These are phyloP conservation scores for Gentiana macrophylla DNA, from an alignment of 257 asterid genomes.

Conservation along the genomic window DNA sequence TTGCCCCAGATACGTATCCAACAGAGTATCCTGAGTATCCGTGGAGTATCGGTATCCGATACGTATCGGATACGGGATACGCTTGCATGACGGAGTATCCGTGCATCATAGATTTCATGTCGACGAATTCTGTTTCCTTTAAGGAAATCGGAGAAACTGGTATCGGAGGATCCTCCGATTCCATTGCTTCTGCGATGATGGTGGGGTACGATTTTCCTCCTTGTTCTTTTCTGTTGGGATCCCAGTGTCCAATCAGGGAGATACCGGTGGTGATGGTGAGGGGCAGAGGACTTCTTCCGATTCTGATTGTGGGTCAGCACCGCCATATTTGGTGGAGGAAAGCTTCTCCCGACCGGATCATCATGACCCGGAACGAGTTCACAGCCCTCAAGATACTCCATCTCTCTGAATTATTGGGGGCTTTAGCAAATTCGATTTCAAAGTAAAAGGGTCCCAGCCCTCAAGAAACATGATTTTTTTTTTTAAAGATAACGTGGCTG, in stretches of 20 bases:
- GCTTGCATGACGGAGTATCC: too few relatives aligned
- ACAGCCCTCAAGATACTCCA: slow-evolving; percentile 69
- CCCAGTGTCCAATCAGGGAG: slow-evolving; percentile 10
- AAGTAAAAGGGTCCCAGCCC: too few relatives aligned
- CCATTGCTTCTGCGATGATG: neutral
- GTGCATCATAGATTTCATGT: slow-evolving; percentile 32
- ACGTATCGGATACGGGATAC: too few relatives aligned
- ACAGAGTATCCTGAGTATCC: too few relatives aligned
- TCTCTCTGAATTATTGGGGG: neutral
- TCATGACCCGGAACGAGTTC: slow-evolving; percentile 57
- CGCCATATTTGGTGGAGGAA: slow-evolving; percentile 30
- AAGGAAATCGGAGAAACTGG: slow-evolving; percentile 55
- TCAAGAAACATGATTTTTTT: too few relatives aligned
- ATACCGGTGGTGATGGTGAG: slow-evolving; percentile 18
- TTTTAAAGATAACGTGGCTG: too few relatives aligned
- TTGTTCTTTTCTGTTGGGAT: slow-evolving; percentile 3
- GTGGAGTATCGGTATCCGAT: too few relatives aligned
- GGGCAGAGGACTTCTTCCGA: slow-evolving; percentile 45
- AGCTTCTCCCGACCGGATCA: slow-evolving; percentile 25
- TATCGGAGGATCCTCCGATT: slow-evolving; percentile 33
- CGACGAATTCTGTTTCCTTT: slow-evolving; percentile 59
- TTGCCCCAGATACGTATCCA: too few relatives aligned
- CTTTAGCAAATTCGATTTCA: too few relatives aligned
- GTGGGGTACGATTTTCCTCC: neutral
- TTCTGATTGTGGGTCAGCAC: slow-evolving; percentile 6